Evolutionary conservation across 352 stramenopile species (phyloP).

Genomic region (Globisporangium parvum): DNA sequence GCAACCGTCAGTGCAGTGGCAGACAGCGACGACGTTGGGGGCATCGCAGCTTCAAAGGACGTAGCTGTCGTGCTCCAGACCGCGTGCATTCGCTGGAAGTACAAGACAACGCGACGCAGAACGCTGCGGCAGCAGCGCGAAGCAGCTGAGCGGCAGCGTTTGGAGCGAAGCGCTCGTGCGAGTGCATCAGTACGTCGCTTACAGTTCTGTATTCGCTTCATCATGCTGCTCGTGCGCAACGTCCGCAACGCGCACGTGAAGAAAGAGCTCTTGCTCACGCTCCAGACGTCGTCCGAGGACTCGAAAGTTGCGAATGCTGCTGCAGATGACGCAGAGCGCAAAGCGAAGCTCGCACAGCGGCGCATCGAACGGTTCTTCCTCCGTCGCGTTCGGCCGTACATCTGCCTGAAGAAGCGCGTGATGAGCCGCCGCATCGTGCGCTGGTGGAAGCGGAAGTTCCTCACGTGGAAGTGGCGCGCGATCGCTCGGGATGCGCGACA

Average conservation of each 20-base stretch:
- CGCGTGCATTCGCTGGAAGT: not conserved
- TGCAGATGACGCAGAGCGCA: not conserved
- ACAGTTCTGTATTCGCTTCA: conserved; percentile 22
- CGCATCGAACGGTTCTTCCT: conserved; percentile 50
- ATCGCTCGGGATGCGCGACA: conserved; percentile 7
- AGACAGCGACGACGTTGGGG: conserved; percentile 26
- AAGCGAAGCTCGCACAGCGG: conserved; percentile 18
- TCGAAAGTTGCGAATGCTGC: conserved; percentile 6
- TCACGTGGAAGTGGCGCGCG: conserved; percentile 22
- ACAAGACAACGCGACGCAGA: not conserved
- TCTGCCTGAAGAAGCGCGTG: conserved; percentile 35
- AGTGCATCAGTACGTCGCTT: conserved; percentile 16
- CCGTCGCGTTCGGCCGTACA: conserved; percentile 31
- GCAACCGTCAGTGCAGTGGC: not conserved
- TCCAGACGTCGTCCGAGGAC: conserved; percentile 39
- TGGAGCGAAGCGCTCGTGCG: not conserved
- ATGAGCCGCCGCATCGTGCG: conserved; percentile 38
- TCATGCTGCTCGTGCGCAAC: conserved; percentile 27
- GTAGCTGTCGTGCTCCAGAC: not conserved
- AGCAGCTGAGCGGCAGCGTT: conserved; percentile 7
- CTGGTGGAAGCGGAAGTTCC: conserved; percentile 34
- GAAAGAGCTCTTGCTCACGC: conserved; percentile 27
- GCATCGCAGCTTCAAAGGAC: not conserved
- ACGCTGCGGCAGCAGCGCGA: not conserved
- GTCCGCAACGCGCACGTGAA: conserved; percentile 28